Conservation (phyloP, 345 rosid species). For the Syzygium jambos region DNA sequence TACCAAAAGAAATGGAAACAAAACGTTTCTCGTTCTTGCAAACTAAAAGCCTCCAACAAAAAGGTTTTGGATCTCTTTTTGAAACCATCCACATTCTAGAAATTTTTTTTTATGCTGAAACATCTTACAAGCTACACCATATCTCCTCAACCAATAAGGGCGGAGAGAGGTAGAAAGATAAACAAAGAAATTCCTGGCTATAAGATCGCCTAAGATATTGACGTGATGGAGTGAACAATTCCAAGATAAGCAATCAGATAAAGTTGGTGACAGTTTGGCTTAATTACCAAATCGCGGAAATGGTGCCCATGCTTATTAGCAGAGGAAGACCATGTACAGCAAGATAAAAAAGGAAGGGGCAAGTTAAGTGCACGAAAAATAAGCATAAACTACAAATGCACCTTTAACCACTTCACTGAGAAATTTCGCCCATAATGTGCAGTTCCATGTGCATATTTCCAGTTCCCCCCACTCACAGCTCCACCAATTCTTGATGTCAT, state of each 20-base stretch:
- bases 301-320: neutral
- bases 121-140: neutral
- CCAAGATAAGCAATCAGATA: neutral
- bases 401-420: constrained; percentile 99
- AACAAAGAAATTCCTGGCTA: neutral
- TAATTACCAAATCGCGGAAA: neutral
- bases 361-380: neutral
- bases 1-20: neutral
- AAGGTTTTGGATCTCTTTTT: neutral
- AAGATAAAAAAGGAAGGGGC: neutral
- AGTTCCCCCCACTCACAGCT: constrained; percentile 79
- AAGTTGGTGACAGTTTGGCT: neutral
- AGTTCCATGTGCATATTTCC: constrained; percentile 99
- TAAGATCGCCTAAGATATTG: neutral
- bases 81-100: neutral
- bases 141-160: neutral
- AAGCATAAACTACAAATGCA: constrained; percentile 1
- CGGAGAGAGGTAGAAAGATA: neutral
- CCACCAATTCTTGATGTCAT: constrained; percentile 97
- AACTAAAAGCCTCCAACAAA: neutral
- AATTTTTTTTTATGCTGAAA: neutral
- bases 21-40: neutral
- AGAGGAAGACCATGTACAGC: neutral
- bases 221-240: neutral
- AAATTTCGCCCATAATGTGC: constrained; percentile 96